Evolutionary conservation across 169 alveolate genomes (phyloP).

Genomic region (Cryptosporidium tyzzeri): DNA sequence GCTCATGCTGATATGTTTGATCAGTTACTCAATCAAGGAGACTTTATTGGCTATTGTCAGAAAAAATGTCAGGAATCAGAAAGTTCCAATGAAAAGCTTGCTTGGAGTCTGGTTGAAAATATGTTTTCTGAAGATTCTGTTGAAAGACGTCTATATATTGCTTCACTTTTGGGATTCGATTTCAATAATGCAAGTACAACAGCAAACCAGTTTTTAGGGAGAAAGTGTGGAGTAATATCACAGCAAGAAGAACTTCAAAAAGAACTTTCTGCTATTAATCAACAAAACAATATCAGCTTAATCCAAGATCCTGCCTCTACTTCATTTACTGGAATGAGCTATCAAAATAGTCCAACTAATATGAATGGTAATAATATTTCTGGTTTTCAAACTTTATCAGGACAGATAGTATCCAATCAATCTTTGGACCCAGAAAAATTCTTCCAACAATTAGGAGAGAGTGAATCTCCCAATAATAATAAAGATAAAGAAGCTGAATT

Average conservation of each 20-base stretch:
- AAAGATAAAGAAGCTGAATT: constrained; percentile 1
- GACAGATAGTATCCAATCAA: constrained; percentile 10
- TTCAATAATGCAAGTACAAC: constrained; percentile 6
- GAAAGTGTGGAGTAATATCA: constrained; percentile 45
- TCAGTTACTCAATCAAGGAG: constrained; percentile 53
- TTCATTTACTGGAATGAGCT: constrained; percentile 28
- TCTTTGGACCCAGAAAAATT: constrained; percentile 80
- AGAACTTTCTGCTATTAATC: constrained; percentile 2
- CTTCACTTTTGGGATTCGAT: constrained; percentile 64
- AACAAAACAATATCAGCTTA: neutral
- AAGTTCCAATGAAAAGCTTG: constrained; percentile 47
- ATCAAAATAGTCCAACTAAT: constrained; percentile 52
- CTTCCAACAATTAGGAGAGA: constrained; percentile 81
- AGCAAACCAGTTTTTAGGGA: constrained; percentile 59
- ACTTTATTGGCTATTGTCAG: constrained; percentile 48
- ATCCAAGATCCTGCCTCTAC: constrained; percentile 8
- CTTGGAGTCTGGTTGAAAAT: constrained; percentile 74
- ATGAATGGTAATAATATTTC: neutral
- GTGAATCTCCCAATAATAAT: neutral
- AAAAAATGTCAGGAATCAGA: constrained; percentile 49
- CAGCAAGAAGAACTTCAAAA: constrained; percentile 41
- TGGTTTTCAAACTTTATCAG: neutral
- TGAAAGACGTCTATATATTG: constrained; percentile 68
- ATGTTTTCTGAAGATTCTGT: constrained; percentile 64
- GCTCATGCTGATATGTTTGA: constrained; percentile 76